A percentile compares a stretch with the other conserved stretches of the same genome.
phyloP scores from a whole-genome alignment of 345 rosid genomes.

The Populus euphratica region DNA sequence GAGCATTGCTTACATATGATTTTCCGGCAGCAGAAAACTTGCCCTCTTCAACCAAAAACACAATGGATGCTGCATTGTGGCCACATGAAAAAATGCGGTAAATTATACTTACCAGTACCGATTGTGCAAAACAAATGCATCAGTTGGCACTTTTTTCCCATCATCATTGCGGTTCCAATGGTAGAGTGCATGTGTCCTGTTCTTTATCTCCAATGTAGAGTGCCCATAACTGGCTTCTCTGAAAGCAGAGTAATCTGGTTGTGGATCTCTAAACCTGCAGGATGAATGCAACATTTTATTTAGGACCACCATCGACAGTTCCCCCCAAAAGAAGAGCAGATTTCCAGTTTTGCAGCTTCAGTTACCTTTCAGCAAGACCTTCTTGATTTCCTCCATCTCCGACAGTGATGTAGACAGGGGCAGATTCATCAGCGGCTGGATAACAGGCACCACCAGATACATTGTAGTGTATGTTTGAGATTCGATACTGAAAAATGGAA shows the following conservation, averaged over 20 bases:
- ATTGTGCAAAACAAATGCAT: conserved; percentile 58
- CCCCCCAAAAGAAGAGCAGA: background rate
- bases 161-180: conserved; percentile 93
- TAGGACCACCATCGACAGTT: background rate
- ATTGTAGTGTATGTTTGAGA: conserved; percentile 73
- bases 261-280: conserved; percentile 75
- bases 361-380: conserved; percentile 80
- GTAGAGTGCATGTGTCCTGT: conserved; percentile 83
- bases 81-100: background rate
- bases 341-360: background rate
- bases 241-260: conserved; percentile 90
- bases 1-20: background rate
- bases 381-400: conserved; percentile 98
- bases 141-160: conserved; percentile 70
- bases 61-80: background rate
- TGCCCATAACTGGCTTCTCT: conserved; percentile 96
- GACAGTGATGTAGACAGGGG: conserved; percentile 83
- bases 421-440: conserved; percentile 71
- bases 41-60: background rate
- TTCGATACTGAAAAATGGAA: conserved; percentile 53
- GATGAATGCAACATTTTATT: background rate
- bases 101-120: conserved; percentile 60
- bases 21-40: background rate
- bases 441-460: conserved; percentile 57
- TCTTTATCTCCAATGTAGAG: conserved; percentile 74